phyloP scores from a whole-genome alignment of 176 grass and related monocot species.

The Tuctoria greenei region DNA sequence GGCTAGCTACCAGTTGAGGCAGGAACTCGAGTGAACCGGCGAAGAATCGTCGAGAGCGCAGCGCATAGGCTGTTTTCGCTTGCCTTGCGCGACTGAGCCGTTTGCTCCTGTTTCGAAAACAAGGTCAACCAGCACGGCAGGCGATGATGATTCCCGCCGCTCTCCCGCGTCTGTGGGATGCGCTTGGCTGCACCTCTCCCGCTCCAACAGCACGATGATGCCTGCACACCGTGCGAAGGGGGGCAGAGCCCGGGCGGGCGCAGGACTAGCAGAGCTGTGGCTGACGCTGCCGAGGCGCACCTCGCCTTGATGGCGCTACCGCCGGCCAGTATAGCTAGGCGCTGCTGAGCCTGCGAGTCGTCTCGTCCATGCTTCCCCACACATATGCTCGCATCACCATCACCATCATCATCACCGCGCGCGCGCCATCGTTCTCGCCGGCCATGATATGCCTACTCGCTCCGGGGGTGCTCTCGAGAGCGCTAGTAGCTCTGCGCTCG shows the following conservation, averaged over 20 bases:
- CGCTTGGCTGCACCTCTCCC: constrained; percentile 1
- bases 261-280: not conserved
- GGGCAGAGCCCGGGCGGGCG: constrained; percentile 30
- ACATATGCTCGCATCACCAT: constrained; percentile 37
- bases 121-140: not conserved
- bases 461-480: not conserved
- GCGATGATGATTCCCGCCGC: constrained; percentile 1
- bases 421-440: not conserved
- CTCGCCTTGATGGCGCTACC: not conserved
- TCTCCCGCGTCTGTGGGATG: not conserved
- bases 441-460: constrained; percentile 15
- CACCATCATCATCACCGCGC: not conserved
- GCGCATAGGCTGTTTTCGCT: too few relatives aligned
- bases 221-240: too few relatives aligned
- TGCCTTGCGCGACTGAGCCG: not conserved
- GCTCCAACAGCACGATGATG: not conserved
- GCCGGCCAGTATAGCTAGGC: not conserved
- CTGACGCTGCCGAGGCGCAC: not conserved
- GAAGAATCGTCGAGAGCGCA: not conserved
- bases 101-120: not conserved
- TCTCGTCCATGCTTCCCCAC: not conserved
- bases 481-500: not conserved
- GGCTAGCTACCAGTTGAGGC: too few relatives aligned
- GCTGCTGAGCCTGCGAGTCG: not conserved
- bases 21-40: not conserved